These are phyloP conservation scores for Entomortierella parvispora DNA, from an alignment of 192 early-diverging fungal genomes.

Conservation along the genomic window DNA sequence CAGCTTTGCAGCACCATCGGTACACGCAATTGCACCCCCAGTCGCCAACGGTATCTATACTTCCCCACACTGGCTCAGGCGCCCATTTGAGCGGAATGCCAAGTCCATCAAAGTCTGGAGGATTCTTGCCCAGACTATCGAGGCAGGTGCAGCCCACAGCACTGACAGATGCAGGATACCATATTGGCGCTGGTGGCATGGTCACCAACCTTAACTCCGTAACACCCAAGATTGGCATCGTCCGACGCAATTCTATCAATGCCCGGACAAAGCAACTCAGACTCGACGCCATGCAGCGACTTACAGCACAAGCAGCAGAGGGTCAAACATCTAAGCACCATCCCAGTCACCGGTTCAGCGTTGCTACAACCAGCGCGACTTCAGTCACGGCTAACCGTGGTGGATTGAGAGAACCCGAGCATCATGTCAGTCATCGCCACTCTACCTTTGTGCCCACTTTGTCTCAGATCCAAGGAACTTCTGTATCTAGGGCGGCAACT, in stretches of 20 bases:
- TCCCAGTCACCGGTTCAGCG: neutral
- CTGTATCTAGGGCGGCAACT: neutral
- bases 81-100: neutral
- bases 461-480: neutral
- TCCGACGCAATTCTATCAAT: conserved; percentile 25
- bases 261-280: conserved; percentile 26
- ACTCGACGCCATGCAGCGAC: conserved; percentile 26
- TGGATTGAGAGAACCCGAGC: too few relatives aligned
- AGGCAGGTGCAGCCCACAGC: conserved; percentile 20
- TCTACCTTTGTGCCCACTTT: neutral
- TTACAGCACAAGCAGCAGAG: conserved; percentile 6
- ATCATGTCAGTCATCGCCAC: neutral
- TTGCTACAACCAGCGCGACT: neutral
- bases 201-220: neutral
- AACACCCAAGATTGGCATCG: conserved; percentile 4
- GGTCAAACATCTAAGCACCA: neutral
- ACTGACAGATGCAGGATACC: conserved; percentile 3
- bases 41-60: conserved; percentile 1
- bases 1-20: neutral
- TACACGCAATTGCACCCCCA: neutral
- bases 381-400: neutral
- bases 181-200: conserved; percentile 1
- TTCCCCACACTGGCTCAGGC: conserved; percentile 1
- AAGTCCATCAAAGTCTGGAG: neutral
- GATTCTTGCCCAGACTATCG: conserved; percentile 17